Percentiles rank a stretch among this genome's conserved stretches.
Conservation (phyloP, 352 stramenopile genomes). For the Phytophthora lateralis region DNA sequence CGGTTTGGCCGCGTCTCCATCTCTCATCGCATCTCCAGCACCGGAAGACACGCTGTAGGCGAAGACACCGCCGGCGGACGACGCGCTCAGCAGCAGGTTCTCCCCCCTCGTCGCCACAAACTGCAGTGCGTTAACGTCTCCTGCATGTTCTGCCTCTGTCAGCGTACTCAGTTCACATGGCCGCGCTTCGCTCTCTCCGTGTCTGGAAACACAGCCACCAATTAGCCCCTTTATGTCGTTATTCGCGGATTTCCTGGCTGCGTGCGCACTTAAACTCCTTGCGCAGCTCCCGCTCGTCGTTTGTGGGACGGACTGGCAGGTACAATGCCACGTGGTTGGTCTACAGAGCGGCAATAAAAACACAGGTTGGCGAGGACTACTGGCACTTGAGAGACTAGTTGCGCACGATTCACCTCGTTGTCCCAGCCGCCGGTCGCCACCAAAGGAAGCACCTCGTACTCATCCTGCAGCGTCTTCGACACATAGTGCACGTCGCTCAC, state of each 20-base stretch:
- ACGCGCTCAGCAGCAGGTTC: slow-evolving; percentile 68
- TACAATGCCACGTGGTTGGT: slow-evolving; percentile 60
- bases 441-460: slow-evolving; percentile 56
- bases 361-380: background rate
- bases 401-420: slow-evolving; percentile 37
- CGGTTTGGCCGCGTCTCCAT: slow-evolving; percentile 12
- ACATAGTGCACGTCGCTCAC: slow-evolving; percentile 56
- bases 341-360: slow-evolving; percentile 16
- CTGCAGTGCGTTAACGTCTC: slow-evolving; percentile 68
- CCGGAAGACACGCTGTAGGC: slow-evolving; percentile 45
- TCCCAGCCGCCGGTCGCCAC: slow-evolving; percentile 66
- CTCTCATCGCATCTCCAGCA: slow-evolving; percentile 19
- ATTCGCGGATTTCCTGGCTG: background rate
- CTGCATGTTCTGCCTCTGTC: slow-evolving; percentile 49
- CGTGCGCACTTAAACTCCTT: slow-evolving; percentile 49
- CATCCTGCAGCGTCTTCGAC: slow-evolving; percentile 33
- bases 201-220: slow-evolving; percentile 13
- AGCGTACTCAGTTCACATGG: slow-evolving; percentile 54
- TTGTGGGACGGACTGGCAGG: slow-evolving; percentile 48
- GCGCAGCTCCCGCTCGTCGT: slow-evolving; percentile 51
- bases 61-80: slow-evolving; percentile 55
- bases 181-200: slow-evolving; percentile 9
- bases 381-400: background rate
- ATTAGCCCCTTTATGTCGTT: background rate
- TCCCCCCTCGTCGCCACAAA: slow-evolving; percentile 51